Base-by-base conservation (phyloP, 768 basidiomycete genomes). In the Pholiota molesta region DNA sequence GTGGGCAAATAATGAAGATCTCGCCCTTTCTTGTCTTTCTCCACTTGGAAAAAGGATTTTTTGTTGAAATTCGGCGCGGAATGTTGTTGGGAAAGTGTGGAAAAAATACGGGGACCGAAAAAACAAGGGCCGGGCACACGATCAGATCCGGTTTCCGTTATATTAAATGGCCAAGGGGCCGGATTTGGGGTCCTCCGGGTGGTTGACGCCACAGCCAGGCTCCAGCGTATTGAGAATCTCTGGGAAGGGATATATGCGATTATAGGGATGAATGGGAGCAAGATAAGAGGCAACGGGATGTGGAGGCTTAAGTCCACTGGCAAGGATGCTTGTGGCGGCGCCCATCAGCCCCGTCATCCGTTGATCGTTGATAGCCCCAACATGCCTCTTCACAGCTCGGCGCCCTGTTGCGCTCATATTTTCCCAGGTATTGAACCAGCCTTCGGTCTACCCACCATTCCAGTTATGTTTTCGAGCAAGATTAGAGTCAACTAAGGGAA, bases 41-140 rank as follows among this genome's bases (percentile, higher is more conserved):
- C 35, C 52, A 5, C 56, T n/a, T 31, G 55, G 58, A 60, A 29
- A 49, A 64, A n/a, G 11, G 29, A 33, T 42, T n/a, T 23, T 23
- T 55, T 55, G 39, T 57, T 49, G 44, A 56, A 49, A 60, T 56
- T 62, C 57, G 55, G 49, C 31, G 59, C 39, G 49, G 59, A 56
- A 52, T 52, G 55, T 55, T 23, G 45, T 53, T 52, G 59, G 39
- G 33, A 23, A 58, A 49, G 49, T 58, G 57, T 47, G 62, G 49
- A 59, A 63, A 64, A 65, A 64, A 62, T 64, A 64, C 59, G 63
- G 61, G 63, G 66, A 54, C 52, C 59, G 58, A 66, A 64, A 67
- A 35, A 60, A 51, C 45, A 37, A 62, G 57, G 21, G 26, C 26
- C 26, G 26, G 26, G 42, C 16, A 60, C 58, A 64, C 61, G 63